Evolutionary conservation across 768 basidiomycete genomes (phyloP).

Genomic region (Melanogaster broomeanus): DNA sequence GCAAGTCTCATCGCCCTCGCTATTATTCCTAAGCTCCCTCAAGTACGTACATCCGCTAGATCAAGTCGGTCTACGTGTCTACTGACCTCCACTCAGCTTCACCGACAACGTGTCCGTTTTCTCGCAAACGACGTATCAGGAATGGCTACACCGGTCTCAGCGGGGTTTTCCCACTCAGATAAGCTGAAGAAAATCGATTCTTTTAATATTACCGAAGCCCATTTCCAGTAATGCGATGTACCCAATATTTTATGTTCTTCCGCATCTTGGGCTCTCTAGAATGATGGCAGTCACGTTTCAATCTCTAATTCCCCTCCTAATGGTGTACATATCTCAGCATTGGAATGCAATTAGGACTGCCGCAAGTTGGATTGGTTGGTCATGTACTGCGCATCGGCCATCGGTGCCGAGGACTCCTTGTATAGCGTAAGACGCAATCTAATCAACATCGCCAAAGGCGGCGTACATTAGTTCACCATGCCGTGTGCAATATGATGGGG

Average conservation of each 20-base stretch:
- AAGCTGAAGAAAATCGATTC: constrained; percentile 28
- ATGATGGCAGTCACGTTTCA: too few relatives aligned
- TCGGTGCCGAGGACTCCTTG: constrained; percentile 13
- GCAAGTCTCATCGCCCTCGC: constrained; percentile 73
- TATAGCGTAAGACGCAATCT: constrained; percentile 33
- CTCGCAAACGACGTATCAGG: constrained; percentile 67
- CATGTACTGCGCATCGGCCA: constrained; percentile 5
- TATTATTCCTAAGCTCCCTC: constrained; percentile 94
- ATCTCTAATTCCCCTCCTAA: constrained; percentile 24
- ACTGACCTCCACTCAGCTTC: constrained; percentile 52
- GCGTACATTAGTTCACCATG: neutral
- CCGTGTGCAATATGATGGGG: constrained; percentile 5
- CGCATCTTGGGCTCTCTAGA: too few relatives aligned
- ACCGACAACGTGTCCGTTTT: constrained; percentile 81
- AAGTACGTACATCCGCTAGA: constrained; percentile 48
- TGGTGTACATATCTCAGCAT: constrained; percentile 34
- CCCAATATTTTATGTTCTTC: constrained; percentile 10
- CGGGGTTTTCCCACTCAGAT: constrained; percentile 58
- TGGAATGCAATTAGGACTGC: constrained; percentile 25
- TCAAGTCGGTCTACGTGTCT: constrained; percentile 9
- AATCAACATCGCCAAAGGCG: neutral
- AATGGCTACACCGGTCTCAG: constrained; percentile 63
- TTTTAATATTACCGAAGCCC: constrained; percentile 47
- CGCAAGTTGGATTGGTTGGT: constrained; percentile 7
- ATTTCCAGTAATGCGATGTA: constrained; percentile 37